A percentile compares a stretch with the other conserved stretches of the same genome.
phyloP scores from a whole-genome alignment of 2,329 filamentous ascomycete species.

The Nemania abortiva region DNA sequence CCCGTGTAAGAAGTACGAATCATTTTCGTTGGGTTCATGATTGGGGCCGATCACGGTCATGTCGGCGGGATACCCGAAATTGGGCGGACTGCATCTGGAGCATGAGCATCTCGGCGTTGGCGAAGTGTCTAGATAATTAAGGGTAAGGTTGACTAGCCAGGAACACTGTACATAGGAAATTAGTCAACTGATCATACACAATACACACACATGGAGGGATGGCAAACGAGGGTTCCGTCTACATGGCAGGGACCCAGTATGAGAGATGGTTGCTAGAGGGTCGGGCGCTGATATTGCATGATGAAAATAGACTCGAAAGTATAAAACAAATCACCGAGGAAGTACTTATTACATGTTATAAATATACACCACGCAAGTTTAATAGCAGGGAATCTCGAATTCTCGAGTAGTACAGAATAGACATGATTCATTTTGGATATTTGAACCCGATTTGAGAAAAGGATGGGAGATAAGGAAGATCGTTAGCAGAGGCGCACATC shows the following conservation, averaged over 20 bases:
- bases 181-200: conserved; percentile 16
- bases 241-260: not conserved
- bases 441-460: not conserved
- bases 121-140: conserved; percentile 12
- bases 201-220: conserved; percentile 2
- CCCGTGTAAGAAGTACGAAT: conserved; percentile 18
- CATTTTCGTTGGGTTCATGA: conserved; percentile 27
- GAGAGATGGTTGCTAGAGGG: not conserved
- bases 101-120: conserved; percentile 38
- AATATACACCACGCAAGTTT: not conserved
- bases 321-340: not conserved
- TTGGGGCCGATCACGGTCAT: conserved; percentile 26
- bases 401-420: not conserved
- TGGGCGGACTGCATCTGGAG: conserved; percentile 29
- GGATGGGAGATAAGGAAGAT: not conserved
- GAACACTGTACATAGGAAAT: conserved; percentile 37
- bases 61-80: conserved; percentile 31
- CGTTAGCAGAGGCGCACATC: not conserved
- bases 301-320: not conserved
- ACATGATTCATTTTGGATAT: not conserved
- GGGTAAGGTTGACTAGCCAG: conserved; percentile 25
- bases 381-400: not conserved
- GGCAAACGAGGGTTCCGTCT: not conserved
- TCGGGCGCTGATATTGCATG: not conserved
- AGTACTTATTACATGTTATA: not conserved